phyloP scores from a whole-genome alignment of 768 basidiomycete species.

The Aureoboletus auriporus region DNA sequence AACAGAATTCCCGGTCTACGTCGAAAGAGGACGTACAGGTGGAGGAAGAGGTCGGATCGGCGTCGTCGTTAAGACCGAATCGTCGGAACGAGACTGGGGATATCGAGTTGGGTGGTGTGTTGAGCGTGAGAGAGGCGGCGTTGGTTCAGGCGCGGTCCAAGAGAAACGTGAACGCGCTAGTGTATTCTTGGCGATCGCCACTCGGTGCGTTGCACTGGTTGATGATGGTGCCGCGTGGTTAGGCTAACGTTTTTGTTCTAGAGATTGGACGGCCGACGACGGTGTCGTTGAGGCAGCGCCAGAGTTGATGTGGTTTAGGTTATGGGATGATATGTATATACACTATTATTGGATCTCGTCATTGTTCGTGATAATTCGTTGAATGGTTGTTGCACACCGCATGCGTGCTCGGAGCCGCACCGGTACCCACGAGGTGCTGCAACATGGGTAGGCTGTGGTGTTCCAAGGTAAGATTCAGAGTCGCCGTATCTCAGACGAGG shows the following conservation, averaged over 20 bases:
- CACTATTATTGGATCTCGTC: too few species aligned
- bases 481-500: too few species aligned
- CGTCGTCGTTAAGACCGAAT: slow-evolving; percentile 21
- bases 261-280: slow-evolving; percentile 11
- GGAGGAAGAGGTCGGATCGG: too few species aligned
- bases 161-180: slow-evolving; percentile 35
- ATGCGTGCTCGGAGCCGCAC: too few species aligned
- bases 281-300: slow-evolving; percentile 1
- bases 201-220: slow-evolving; percentile 45
- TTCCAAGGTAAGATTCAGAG: too few species aligned
- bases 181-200: slow-evolving; percentile 66
- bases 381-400: too few species aligned
- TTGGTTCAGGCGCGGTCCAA: slow-evolving; percentile 39
- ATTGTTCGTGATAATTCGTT: too few species aligned
- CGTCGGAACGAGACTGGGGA: slow-evolving; percentile 20
- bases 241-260: background rate
- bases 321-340: too few species aligned
- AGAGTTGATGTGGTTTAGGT: background rate
- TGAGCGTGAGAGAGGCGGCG: slow-evolving; percentile 39
- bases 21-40: background rate
- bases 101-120: slow-evolving; percentile 16
- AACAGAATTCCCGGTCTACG: background rate
- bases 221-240: background rate
- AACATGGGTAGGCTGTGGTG: too few species aligned
- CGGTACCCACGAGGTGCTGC: too few species aligned